Percentiles rank a stretch among this genome's conserved stretches.
Conservation (phyloP, 495 filamentous ascomycete species). For the Penicillium riverlandense region DNA sequence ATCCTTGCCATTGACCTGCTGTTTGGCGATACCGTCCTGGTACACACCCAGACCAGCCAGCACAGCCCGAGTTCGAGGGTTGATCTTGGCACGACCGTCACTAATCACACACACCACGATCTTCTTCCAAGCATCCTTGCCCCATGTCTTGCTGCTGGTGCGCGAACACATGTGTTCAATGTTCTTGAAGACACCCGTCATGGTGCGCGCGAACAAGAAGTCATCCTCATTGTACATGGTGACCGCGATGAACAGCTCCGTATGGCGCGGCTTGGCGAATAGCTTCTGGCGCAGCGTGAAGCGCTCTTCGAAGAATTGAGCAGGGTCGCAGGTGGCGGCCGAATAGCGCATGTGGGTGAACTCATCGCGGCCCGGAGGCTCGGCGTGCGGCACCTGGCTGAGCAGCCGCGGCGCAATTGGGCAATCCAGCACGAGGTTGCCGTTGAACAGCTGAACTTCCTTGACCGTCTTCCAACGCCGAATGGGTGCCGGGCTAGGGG, state of each 20-base stretch:
- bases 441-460: constrained; percentile 92
- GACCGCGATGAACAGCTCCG: constrained; percentile 94
- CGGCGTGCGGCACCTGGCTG: constrained; percentile 74
- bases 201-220: constrained; percentile 88
- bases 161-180: constrained; percentile 94
- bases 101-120: constrained; percentile 98
- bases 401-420: constrained; percentile 87
- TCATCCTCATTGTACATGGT: constrained; percentile 99
- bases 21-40: constrained; percentile 97
- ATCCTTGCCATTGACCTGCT: constrained; percentile 93
- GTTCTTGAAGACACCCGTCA: constrained; percentile 98
- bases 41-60: constrained; percentile 92
- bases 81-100: constrained; percentile 97
- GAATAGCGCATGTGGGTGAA: constrained; percentile 99
- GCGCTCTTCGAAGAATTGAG: constrained; percentile 75
- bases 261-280: constrained; percentile 87
- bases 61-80: constrained; percentile 81
- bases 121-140: constrained; percentile 98
- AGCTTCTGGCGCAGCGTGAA: constrained; percentile 93
- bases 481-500: constrained; percentile 60
- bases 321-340: constrained; percentile 92
- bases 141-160: constrained; percentile 92
- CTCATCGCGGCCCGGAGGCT: constrained; percentile 79
- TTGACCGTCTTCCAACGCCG: constrained; percentile 98
- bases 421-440: constrained; percentile 95